These are phyloP conservation scores for Ormosia emarginata DNA, from an alignment of 306 rosid genomes.

Conservation along the genomic window DNA sequence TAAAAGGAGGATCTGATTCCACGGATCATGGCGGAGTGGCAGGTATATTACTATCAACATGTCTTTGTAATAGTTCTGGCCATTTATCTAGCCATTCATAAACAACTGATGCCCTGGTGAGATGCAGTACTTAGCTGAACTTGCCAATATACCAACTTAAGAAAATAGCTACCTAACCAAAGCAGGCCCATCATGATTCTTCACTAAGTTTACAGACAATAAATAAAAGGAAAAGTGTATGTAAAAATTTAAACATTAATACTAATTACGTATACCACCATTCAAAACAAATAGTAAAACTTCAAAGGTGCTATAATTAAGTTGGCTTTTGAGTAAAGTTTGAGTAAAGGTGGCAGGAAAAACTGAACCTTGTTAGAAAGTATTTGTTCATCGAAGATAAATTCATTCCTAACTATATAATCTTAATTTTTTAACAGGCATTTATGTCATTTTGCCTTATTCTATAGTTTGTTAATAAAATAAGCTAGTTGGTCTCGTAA, in stretches of 20 bases:
- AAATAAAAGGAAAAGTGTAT: constrained; percentile 15
- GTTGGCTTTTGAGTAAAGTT: constrained; percentile 39
- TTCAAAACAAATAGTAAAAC: constrained; percentile 14
- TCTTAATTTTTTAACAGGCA: neutral
- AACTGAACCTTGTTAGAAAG: neutral
- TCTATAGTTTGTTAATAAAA: constrained; percentile 43
- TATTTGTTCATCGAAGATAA: constrained; percentile 33
- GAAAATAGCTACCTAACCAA: constrained; percentile 64
- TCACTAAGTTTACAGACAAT: constrained; percentile 24
- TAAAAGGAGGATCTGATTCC: neutral
- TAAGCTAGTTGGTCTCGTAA: constrained; percentile 32
- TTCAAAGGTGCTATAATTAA: constrained; percentile 24
- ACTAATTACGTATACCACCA: constrained; percentile 19
- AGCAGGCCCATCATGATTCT: constrained; percentile 36
- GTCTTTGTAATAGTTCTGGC: neutral
- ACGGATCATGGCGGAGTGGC: neutral
- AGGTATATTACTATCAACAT: neutral
- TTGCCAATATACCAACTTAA: constrained; percentile 69
- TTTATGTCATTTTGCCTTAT: constrained; percentile 30
- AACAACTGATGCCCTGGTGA: constrained; percentile 22
- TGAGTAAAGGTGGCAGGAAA: constrained; percentile 38
- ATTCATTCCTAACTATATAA: constrained; percentile 15
- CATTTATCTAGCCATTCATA: neutral
- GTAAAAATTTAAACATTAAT: constrained; percentile 20
- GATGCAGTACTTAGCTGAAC: constrained; percentile 51